Evolutionary conservation across 768 basidiomycete species (phyloP), one percentile per base, ranked within the genome.

Genomic region (Suillus subaureus): DNA sequence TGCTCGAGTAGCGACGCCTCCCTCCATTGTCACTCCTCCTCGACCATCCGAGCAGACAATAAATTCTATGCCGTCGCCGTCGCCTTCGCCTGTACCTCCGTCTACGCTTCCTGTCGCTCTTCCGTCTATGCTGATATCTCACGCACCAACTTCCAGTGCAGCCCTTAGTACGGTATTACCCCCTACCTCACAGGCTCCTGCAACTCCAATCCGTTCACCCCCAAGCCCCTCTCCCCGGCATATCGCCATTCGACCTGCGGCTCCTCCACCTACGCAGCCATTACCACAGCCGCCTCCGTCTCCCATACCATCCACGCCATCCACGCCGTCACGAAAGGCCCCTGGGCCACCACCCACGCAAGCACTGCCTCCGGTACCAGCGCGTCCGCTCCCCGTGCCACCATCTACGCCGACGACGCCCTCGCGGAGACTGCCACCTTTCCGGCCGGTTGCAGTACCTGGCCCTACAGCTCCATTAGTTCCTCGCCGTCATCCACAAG

Each of bases 241-340:
- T 57, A 67, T 76, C 23, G 28, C 52, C 15, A 73, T 77, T 13
- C 75, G 72, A 43, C 75, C 77, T 0, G 75, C 72, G 16, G 68
- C 70, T n/a, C 75, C 75, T 21, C 75, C 75, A 5, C 75, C 75
- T 3, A 75, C 71, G 40, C 68, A 69, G 26, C 75, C 75, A 58
- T 71, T 78, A 26, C 75, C 75, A 47, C 77, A 70, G 28, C 73
- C 58, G 12, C 76, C 75, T 31, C 63, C 72, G 13, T 67, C 70
- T 12, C 70, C 64, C 55, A 28, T 65, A 26, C 61, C 68, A 2
- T 68, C 66, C 21, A 18, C 40, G 12, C 61, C 68, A 2, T 68
- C 66, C 21, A 18, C 40, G 12, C 49, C 61, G 15, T 37, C 47
- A 15, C 62, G 52, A 43, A 66, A 57, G 40, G 23, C 60, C 13